phyloP scores from a whole-genome alignment of 768 basidiomycete species.

The Suillus occidentalis region DNA sequence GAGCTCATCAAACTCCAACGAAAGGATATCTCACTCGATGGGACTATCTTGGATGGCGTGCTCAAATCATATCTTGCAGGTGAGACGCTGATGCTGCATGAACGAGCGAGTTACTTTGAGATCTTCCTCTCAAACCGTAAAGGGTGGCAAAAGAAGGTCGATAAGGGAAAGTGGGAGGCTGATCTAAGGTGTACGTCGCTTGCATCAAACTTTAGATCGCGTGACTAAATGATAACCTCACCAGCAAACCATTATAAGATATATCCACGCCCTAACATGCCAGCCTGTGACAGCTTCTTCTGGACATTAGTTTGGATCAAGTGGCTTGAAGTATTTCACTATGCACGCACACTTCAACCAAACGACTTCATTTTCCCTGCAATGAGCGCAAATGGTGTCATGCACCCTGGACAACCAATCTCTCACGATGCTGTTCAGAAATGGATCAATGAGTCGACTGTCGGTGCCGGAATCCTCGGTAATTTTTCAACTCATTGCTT shows the following conservation, averaged over 20 bases:
- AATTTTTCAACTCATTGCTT: conserved; percentile 31
- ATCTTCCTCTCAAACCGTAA: conserved; percentile 22
- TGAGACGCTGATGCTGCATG: background rate
- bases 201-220: background rate
- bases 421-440: conserved; percentile 26
- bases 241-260: conserved; percentile 11
- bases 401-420: conserved; percentile 23
- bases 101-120: conserved; percentile 12
- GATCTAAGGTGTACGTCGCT: conserved; percentile 13
- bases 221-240: background rate
- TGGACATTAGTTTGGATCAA: conserved; percentile 7
- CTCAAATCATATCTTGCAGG: conserved; percentile 7
- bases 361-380: conserved; percentile 25
- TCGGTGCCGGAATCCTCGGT: conserved; percentile 2
- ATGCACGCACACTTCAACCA: conserved; percentile 9
- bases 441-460: conserved; percentile 13
- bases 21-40: conserved; percentile 19
- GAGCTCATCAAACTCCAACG: conserved; percentile 28
- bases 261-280: background rate
- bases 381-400: conserved; percentile 19
- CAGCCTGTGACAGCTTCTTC: background rate
- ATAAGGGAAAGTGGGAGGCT: conserved; percentile 24
- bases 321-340: background rate
- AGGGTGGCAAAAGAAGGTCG: conserved; percentile 25
- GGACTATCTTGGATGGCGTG: background rate